Evolutionary conservation across 257 asterid species (phyloP).

Genomic region (Plantago major): DNA sequence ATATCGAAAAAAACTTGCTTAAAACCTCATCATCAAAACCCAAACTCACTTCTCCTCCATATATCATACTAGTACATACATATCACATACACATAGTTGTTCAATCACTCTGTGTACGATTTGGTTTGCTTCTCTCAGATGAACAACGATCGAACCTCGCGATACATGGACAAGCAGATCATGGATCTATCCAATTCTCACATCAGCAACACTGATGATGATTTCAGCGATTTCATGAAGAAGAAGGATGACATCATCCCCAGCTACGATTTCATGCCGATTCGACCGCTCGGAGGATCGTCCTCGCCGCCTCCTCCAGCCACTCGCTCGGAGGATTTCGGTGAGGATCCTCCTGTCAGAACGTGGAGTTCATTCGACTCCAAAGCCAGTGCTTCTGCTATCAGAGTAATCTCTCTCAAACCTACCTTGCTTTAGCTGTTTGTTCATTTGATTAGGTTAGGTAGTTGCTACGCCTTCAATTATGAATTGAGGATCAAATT

Average conservation of each 20-base stretch:
- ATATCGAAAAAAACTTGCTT: too few relatives aligned
- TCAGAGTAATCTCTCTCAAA: constrained; percentile 29
- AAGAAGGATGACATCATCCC: constrained; percentile 33
- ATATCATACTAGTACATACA: too few relatives aligned
- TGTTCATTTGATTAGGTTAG: too few relatives aligned
- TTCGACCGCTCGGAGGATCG: constrained; percentile 8
- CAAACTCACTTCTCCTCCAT: too few relatives aligned
- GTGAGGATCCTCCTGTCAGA: constrained; percentile 17
- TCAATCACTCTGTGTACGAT: too few relatives aligned
- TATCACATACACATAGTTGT: neutral
- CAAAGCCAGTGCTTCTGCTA: constrained; percentile 22
- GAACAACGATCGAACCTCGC: constrained; percentile 22
- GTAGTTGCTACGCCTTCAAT: too few relatives aligned
- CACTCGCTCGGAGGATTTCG: constrained; percentile 23
- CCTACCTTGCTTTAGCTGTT: too few relatives aligned
- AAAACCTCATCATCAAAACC: too few relatives aligned
- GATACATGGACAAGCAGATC: constrained; percentile 63
- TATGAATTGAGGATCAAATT: too few relatives aligned
- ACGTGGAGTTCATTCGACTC: constrained; percentile 45
- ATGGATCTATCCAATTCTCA: constrained; percentile 58
- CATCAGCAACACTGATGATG: constrained; percentile 10
- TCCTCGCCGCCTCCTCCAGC: constrained; percentile 8
- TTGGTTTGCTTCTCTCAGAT: neutral
- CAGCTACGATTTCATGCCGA: constrained; percentile 23
- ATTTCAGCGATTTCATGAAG: constrained; percentile 49